Evolutionary conservation across 306 rosid species (phyloP).

Genomic region (Herpetospermum pedunculosum): DNA sequence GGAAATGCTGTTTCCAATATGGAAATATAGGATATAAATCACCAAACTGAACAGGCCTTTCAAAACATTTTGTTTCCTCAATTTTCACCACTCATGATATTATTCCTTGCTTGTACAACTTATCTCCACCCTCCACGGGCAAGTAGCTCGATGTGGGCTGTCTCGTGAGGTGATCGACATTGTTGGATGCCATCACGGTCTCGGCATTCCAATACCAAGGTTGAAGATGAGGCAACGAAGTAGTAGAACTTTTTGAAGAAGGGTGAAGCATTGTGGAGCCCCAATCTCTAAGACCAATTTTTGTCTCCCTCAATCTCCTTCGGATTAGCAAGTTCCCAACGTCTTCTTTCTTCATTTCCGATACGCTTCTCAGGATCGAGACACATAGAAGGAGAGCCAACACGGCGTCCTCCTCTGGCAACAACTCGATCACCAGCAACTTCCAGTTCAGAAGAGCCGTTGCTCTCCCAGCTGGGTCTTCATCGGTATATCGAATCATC

Average conservation of each 20-base stretch:
- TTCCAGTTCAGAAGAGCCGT: constrained; percentile 84
- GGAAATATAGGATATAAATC: too few species aligned
- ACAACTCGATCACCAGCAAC: constrained; percentile 54
- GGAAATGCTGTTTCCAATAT: not conserved
- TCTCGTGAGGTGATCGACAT: constrained; percentile 22
- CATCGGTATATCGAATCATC: constrained; percentile 57
- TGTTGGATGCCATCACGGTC: constrained; percentile 32
- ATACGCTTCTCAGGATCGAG: constrained; percentile 57
- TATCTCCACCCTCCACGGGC: constrained; percentile 71
- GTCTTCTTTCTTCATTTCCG: constrained; percentile 66
- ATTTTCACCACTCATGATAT: constrained; percentile 20
- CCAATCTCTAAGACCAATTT: constrained; percentile 58
- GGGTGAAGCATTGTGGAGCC: constrained; percentile 76
- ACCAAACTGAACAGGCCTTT: not conserved
- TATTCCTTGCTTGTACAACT: constrained; percentile 53
- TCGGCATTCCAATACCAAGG: constrained; percentile 75
- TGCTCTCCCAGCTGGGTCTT: constrained; percentile 57
- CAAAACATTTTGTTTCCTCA: not conserved
- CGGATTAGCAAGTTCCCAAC: constrained; percentile 57
- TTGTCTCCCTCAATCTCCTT: constrained; percentile 64
- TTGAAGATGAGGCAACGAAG: constrained; percentile 48
- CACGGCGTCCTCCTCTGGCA: constrained; percentile 76
- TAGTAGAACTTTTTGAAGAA: constrained; percentile 24
- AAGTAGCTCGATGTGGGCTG: constrained; percentile 40
- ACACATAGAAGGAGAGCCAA: constrained; percentile 63